These are phyloP conservation scores for Fusarium succisae DNA, from an alignment of 2,329 filamentous ascomycete genomes.

Conservation along the genomic window DNA sequence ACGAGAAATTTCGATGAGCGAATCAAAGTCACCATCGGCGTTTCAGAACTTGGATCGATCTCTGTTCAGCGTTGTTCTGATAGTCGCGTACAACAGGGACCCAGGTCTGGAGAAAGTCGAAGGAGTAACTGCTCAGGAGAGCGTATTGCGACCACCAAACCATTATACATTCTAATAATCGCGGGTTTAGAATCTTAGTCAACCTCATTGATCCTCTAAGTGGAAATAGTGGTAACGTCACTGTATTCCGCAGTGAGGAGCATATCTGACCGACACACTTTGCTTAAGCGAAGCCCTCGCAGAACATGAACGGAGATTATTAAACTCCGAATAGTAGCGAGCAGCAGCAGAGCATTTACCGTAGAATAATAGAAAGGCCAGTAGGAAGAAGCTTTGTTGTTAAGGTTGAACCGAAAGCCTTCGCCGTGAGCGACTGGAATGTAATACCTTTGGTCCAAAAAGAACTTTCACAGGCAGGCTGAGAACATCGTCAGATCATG, in stretches of 20 bases:
- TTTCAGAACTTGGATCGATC: no score
- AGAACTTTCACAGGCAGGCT: not conserved
- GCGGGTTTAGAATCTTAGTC: not conserved
- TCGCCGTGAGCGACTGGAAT: not conserved
- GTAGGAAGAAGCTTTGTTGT: not conserved
- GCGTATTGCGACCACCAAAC: not conserved
- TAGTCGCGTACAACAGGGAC: not conserved
- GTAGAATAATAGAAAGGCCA: conserved; percentile 10
- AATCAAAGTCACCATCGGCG: not conserved
- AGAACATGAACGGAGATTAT: not conserved
- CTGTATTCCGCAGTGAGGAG: not conserved
- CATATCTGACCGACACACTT: not conserved
- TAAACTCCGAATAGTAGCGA: not conserved
- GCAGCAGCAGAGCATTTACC: not conserved
- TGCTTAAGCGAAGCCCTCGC: not conserved
- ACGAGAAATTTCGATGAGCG: not conserved
- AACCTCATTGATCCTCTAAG: not conserved
- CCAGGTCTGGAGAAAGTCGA: not conserved
- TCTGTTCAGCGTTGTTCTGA: not conserved
- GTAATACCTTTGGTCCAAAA: not conserved
- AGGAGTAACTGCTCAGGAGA: not conserved
- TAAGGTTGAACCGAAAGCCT: not conserved
- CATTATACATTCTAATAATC: not conserved
- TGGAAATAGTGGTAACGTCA: not conserved
- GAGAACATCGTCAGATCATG: not conserved